phyloP scores from a whole-genome alignment of 352 stramenopile species.

The Phytopythium boreale region DNA sequence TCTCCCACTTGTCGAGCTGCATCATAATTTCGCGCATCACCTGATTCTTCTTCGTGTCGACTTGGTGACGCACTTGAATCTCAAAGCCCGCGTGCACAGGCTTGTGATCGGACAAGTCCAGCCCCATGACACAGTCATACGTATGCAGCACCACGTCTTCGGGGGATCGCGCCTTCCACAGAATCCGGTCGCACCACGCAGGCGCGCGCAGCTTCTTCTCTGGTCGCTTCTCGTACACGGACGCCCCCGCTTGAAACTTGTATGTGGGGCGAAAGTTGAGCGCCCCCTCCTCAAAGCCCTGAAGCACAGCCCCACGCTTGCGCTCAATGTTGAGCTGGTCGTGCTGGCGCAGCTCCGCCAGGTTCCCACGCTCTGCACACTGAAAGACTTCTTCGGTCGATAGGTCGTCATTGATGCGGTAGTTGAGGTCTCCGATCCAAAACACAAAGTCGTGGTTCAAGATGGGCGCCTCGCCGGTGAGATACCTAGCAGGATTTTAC shows the following conservation, averaged over 20 bases:
- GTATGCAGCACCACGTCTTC: conserved; percentile 58
- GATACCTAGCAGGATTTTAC: conserved; percentile 21
- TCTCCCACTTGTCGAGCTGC: conserved; percentile 95
- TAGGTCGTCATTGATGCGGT: conserved; percentile 82
- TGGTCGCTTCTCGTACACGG: conserved; percentile 95
- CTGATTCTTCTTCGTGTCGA: conserved; percentile 85
- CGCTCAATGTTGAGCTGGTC: conserved; percentile 77
- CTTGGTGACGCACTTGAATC: conserved; percentile 91
- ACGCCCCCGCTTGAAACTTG: conserved; percentile 96
- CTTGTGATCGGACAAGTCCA: conserved; percentile 98
- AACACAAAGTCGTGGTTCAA: conserved; percentile 99
- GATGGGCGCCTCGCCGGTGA: conserved; percentile 70
- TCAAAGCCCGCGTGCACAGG: conserved; percentile 94
- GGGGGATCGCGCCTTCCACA: conserved; percentile 72
- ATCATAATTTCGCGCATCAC: conserved; percentile 94
- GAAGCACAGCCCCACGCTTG: conserved; percentile 69
- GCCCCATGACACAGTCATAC: conserved; percentile 88
- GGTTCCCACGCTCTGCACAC: conserved; percentile 38
- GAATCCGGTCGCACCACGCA: conserved; percentile 93
- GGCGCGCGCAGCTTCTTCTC: conserved; percentile 99
- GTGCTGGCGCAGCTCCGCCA: conserved; percentile 33
- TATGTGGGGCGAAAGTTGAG: conserved; percentile 96
- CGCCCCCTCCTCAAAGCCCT: conserved; percentile 88
- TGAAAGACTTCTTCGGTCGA: conserved; percentile 75
- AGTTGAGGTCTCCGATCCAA: conserved; percentile 94